These are phyloP conservation scores for Lipomyces anomalus DNA, from an alignment of 805 yeast genomes.

Conservation along the genomic window DNA sequence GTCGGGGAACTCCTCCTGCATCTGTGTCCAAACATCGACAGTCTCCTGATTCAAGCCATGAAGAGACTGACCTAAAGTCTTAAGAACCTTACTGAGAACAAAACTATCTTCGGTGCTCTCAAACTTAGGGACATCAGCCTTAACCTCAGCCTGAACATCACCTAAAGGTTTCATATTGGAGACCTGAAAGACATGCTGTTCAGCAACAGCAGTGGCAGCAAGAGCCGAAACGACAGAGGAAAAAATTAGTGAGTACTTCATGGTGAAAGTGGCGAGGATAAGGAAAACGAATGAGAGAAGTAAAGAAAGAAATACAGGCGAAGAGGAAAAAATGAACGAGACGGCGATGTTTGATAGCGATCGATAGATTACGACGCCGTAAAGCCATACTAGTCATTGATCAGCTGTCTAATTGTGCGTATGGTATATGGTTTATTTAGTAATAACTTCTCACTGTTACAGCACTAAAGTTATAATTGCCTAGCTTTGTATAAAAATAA, in stretches of 20 bases:
- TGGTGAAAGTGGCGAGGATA: neutral
- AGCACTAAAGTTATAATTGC: too few species aligned
- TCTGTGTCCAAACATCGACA: constrained; percentile 25
- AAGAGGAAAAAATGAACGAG: too few species aligned
- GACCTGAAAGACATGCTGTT: constrained; percentile 3
- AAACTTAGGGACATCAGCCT: neutral
- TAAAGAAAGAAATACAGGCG: too few species aligned
- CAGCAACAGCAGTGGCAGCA: constrained; percentile 11
- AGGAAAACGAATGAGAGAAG: neutral
- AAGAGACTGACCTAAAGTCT: constrained; percentile 18
- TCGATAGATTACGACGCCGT: too few species aligned
- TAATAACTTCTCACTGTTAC: too few species aligned
- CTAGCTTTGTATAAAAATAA: too few species aligned
- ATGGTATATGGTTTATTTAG: too few species aligned
- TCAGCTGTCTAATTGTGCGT: too few species aligned
- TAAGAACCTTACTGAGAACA: constrained; percentile 14
- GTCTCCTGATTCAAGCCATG: constrained; percentile 17
- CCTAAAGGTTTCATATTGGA: neutral
- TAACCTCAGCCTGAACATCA: too few species aligned
- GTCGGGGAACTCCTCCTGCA: constrained; percentile 25
- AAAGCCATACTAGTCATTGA: too few species aligned
- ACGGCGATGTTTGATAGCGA: too few species aligned
- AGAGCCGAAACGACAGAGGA: constrained; percentile 19
- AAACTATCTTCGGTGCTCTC: neutral
- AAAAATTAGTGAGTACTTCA: constrained; percentile 14